These are phyloP conservation scores for Fusarium nelsonii DNA, from an alignment of 2,329 filamentous ascomycete genomes.

Conservation along the genomic window DNA sequence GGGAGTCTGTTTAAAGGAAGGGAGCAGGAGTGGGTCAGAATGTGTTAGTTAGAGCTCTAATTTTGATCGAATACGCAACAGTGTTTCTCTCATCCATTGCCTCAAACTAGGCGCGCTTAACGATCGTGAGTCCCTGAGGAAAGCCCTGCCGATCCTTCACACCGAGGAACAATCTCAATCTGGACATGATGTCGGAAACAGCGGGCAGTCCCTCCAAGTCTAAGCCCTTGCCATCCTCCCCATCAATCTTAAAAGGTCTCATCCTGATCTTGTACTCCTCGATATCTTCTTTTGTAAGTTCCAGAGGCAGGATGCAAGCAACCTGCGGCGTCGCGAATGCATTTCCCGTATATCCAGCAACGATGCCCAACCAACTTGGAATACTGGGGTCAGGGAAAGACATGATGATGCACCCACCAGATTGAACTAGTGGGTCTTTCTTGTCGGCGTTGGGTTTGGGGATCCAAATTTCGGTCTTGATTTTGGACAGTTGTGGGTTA, in stretches of 20 bases:
- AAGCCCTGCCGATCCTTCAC: background rate
- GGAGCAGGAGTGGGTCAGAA: too few relatives aligned
- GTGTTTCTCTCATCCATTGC: background rate
- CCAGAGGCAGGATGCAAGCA: constrained; percentile 7
- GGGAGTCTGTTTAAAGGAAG: too few relatives aligned
- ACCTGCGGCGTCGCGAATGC: background rate
- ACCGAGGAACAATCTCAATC: background rate
- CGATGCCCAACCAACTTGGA: background rate
- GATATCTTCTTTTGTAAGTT: background rate
- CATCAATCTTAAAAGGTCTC: background rate
- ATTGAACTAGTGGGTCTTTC: background rate
- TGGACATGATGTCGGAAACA: background rate
- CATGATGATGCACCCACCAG: constrained; percentile 12
- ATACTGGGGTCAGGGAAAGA: constrained; percentile 1
- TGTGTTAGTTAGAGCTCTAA: too few relatives aligned
- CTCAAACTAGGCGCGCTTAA: background rate
- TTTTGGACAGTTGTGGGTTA: background rate
- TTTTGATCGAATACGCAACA: too few relatives aligned
- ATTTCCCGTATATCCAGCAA: background rate
- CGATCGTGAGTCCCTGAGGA: background rate
- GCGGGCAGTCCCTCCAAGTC: constrained; percentile 5
- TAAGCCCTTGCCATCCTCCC: background rate
- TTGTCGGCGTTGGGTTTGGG: background rate
- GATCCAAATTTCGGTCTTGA: constrained; percentile 16
- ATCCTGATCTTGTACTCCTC: background rate